Base-by-base conservation (phyloP, 139 green algal genomes). In the Chlamydomonas sp. region DNA sequence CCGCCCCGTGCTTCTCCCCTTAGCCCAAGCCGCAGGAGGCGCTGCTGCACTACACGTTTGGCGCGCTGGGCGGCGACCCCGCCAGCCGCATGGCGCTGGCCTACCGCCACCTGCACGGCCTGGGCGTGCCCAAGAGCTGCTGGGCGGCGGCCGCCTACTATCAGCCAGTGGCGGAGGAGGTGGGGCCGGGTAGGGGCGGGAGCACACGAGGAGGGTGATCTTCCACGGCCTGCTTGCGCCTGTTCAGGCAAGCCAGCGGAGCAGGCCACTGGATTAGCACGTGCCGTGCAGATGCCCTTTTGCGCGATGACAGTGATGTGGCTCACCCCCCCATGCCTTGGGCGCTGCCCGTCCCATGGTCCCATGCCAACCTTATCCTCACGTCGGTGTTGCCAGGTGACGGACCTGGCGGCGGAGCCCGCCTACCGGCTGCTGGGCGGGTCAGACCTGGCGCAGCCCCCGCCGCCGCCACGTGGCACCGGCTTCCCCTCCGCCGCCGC, bases 91-190 rank as follows among this genome's bases (percentile, higher is more conserved):
- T 98, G 92, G 93, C 91, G 1, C 92, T 99, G 31, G 97, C 95
- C n/a, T 98, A 97, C 92, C 91, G 94, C 58, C 94, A 98, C 89
- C 83, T 94, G 79, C 89, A 95, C 58, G 97, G 97, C 9, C 78
- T 97, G 12, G 95, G 94, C 4, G 97, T 90, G 82, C 97, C 96
- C 0, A 92, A 96, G 71, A 95, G 81, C 83, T 99, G 97, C 91
- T 92, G 93, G 86, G 85, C 94, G 2, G 96, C 95, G 1, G 94
- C 94, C 16, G 77, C 97, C 64, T 99, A 99, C 93, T 99, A 99
- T 90, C 89, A 93, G 64, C 93, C 94, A 0, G 96, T 96, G 57
- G 96, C 95, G 18, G 93, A 96, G 83, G 64, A 88, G 66, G 93
- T 96, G 67, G 14, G 93, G 7, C 63, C 4, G 63, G 15, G 58